These are phyloP conservation scores for Cerrena zonata DNA, from an alignment of 1,284 basidiomycete genomes.

Conservation along the genomic window DNA sequence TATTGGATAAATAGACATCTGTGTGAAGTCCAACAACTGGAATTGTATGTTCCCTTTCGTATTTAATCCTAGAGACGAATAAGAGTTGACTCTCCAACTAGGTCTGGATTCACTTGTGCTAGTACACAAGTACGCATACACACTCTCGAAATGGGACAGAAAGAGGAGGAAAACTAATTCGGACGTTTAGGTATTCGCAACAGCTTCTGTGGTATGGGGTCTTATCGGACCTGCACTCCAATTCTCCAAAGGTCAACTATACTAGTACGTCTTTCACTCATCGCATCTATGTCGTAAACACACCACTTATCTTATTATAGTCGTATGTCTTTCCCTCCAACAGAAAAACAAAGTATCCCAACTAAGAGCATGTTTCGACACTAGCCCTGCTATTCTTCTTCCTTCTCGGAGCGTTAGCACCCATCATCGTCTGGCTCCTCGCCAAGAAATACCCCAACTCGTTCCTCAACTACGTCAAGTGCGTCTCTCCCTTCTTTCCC, in stretches of 20 bases:
- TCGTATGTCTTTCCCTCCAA: too few species aligned
- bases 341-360: too few species aligned
- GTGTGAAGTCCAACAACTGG: not conserved
- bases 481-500: slow-evolving; percentile 10
- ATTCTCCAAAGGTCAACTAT: slow-evolving; percentile 37
- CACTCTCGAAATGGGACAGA: not conserved
- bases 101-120: slow-evolving; percentile 38
- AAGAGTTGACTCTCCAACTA: slow-evolving; percentile 12
- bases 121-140: slow-evolving; percentile 31
- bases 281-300: too few species aligned
- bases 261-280: slow-evolving; percentile 27
- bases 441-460: slow-evolving; percentile 32
- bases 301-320: too few species aligned
- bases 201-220: slow-evolving; percentile 33
- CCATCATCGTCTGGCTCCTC: slow-evolving; percentile 35
- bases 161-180: slow-evolving; percentile 6
- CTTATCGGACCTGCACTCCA: slow-evolving; percentile 36
- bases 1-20: too few species aligned
- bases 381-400: slow-evolving; percentile 40
- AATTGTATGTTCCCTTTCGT: not conserved
- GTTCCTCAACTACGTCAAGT: slow-evolving; percentile 41
- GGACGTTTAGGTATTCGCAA: slow-evolving; percentile 26
- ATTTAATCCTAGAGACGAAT: too few species aligned
- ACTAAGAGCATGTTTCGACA: too few species aligned
- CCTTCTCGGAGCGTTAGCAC: slow-evolving; percentile 40